These are phyloP conservation scores for Hanseniaspora sp. DNA, from an alignment of 1,139 yeast species.

Conservation along the genomic window DNA sequence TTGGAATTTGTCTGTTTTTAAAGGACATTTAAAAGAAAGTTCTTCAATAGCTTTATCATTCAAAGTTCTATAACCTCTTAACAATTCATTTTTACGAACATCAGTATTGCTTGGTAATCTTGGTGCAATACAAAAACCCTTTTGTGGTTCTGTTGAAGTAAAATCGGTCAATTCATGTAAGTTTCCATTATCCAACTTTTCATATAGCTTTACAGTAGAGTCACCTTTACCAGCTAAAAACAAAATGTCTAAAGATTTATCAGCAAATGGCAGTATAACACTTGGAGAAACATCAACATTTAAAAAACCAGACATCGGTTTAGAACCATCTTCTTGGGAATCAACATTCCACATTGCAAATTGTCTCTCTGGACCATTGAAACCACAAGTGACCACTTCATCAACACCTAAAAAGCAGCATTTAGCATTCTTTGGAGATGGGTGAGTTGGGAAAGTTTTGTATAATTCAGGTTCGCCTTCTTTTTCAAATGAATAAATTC, in stretches of 20 bases:
- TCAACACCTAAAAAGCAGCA: conserved; percentile 82
- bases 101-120: conserved; percentile 52
- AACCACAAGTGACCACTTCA: conserved; percentile 88
- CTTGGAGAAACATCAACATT: conserved; percentile 87
- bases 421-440: conserved; percentile 85
- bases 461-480: conserved; percentile 48
- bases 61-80: conserved; percentile 71
- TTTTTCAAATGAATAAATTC: conserved; percentile 84
- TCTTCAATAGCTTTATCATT: conserved; percentile 79
- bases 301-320: conserved; percentile 59
- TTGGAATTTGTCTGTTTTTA: conserved; percentile 87
- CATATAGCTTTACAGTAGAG: conserved; percentile 90
- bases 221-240: conserved; percentile 97
- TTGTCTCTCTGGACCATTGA: conserved; percentile 89
- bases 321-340: conserved; percentile 65
- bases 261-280: conserved; percentile 81
- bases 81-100: conserved; percentile 72
- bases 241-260: conserved; percentile 64
- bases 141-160: conserved; percentile 82
- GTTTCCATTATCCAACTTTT: conserved; percentile 63
- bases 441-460: conserved; percentile 43
- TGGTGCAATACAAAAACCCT: conserved; percentile 89
- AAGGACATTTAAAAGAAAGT: conserved; percentile 79
- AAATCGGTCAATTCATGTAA: conserved; percentile 74
- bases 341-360: conserved; percentile 83